phyloP scores from a whole-genome alignment of 2,329 filamentous ascomycete genomes.

The Fusarium agapanthi region DNA sequence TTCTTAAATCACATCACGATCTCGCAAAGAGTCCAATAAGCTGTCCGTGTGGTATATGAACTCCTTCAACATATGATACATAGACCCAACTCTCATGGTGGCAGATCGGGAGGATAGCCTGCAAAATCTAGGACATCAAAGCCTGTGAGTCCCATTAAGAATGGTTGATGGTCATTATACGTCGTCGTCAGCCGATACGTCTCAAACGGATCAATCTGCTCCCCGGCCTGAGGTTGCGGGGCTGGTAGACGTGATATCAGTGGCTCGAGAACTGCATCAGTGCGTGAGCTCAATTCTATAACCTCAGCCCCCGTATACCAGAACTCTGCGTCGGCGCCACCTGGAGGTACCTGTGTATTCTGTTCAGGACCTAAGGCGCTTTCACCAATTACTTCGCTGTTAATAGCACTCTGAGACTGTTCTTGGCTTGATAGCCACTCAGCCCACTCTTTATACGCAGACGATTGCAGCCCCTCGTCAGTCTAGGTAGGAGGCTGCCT shows the following conservation, averaged over 20 bases:
- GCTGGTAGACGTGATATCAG: background rate
- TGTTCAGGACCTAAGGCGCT: background rate
- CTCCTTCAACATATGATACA: too few relatives aligned
- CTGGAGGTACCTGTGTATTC: background rate
- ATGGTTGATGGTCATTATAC: background rate
- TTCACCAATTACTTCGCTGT: accelerated
- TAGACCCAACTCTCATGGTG: background rate
- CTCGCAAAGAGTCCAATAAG: accelerated
- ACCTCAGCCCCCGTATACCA: background rate
- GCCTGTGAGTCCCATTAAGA: background rate
- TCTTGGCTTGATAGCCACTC: background rate
- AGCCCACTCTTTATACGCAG: background rate
- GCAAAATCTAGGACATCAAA: background rate
- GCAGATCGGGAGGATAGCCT: background rate
- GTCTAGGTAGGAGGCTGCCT: background rate
- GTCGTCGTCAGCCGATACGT: background rate
- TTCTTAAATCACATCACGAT: accelerated
- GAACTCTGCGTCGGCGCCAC: accelerated
- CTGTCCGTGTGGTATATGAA: accelerated
- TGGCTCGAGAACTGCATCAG: background rate
- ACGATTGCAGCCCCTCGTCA: background rate
- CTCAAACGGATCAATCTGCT: background rate
- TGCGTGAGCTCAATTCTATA: background rate
- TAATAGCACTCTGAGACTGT: accelerated
- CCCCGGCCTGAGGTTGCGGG: accelerated